Evolutionary conservation across 202 grass and related monocot species (phyloP).

Genomic region (Cymbopogon flexuosus): DNA sequence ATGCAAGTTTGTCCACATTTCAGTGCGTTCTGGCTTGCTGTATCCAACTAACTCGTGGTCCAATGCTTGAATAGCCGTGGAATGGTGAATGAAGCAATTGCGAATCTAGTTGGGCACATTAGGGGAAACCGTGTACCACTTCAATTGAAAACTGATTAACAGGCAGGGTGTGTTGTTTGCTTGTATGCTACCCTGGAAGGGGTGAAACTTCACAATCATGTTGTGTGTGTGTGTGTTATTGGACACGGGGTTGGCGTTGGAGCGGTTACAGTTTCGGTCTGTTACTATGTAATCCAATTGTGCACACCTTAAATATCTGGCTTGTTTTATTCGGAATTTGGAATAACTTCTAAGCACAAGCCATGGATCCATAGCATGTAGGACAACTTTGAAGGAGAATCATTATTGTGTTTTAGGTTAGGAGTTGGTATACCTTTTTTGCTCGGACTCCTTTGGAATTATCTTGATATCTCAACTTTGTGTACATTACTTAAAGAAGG

Average conservation of each 20-base stretch:
- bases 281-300: neutral
- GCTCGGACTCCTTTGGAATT: neutral
- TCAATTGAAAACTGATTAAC: neutral
- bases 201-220: neutral
- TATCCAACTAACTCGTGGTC: neutral
- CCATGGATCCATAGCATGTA: neutral
- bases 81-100: neutral
- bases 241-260: neutral
- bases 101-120: neutral
- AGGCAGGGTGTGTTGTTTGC: neutral
- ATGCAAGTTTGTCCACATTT: neutral
- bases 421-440: neutral
- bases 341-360: neutral
- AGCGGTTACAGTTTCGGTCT: neutral
- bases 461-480: neutral
- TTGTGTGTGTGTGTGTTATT: neutral
- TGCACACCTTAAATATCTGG: neutral
- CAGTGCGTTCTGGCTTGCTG: neutral
- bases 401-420: neutral
- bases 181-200: neutral
- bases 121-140: neutral
- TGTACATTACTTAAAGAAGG: neutral
- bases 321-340: constrained; percentile 12
- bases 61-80: neutral
- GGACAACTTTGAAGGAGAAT: neutral